These are phyloP conservation scores for Paxillus rubicundulus DNA, from an alignment of 768 basidiomycete genomes.

Conservation along the genomic window DNA sequence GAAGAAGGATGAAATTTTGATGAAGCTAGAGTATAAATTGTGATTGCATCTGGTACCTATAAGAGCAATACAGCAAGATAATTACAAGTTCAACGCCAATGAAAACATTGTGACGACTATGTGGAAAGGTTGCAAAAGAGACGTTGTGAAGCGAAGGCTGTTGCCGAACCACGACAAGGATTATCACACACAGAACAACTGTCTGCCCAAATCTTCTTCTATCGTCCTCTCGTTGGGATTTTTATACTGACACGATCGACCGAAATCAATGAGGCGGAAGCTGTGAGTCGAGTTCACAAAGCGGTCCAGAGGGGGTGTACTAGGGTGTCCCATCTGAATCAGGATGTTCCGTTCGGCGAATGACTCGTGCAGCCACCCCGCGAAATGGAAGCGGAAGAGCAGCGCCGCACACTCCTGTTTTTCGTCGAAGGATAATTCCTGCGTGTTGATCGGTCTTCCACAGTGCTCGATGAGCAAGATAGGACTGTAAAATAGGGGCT, in stretches of 20 bases:
- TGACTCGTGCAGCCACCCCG: slow-evolving; percentile 40
- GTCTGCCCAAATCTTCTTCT: too few species aligned
- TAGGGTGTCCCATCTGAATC: slow-evolving; percentile 41
- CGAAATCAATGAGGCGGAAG: slow-evolving; percentile 52
- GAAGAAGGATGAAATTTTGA: slow-evolving; percentile 37
- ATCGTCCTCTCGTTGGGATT: background rate
- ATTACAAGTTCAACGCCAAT: too few species aligned
- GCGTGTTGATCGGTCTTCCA: slow-evolving; percentile 31
- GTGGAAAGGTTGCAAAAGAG: too few species aligned
- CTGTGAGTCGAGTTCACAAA: slow-evolving; percentile 2
- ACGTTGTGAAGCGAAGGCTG: too few species aligned
- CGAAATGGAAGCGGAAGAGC: slow-evolving; percentile 40
- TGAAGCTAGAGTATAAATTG: slow-evolving; percentile 17
- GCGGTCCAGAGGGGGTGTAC: slow-evolving; percentile 15
- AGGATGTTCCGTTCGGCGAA: slow-evolving; percentile 43
- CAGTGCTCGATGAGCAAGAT: slow-evolving; percentile 36
- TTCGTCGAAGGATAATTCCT: slow-evolving; percentile 34
- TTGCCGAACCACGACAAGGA: too few species aligned
- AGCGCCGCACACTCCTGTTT: slow-evolving; percentile 37
- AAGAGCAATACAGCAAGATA: too few species aligned
- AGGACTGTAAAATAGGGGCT: slow-evolving; percentile 25
- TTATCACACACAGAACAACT: too few species aligned
- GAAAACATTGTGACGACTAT: too few species aligned
- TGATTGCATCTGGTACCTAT: background rate
- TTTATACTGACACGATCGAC: slow-evolving; percentile 28